Percentiles rank a stretch among this genome's conserved stretches.
phyloP scores from a whole-genome alignment of 2,329 filamentous ascomycete genomes.

The Aureobasidium melanogenum region DNA sequence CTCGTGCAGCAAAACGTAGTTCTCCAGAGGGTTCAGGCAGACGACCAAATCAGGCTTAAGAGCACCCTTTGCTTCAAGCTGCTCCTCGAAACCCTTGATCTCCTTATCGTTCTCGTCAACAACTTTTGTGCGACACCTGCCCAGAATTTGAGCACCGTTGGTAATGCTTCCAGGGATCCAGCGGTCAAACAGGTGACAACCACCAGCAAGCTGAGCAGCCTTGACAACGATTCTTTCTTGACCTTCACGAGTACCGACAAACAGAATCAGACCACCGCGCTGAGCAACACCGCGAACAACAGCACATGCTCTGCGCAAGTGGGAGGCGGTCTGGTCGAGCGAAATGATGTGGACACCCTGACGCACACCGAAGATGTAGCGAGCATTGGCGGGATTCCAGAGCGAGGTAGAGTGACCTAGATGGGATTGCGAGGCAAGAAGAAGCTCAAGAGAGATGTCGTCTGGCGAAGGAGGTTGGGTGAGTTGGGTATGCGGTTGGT shows the following conservation, averaged over 20 bases:
- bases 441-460: conserved; percentile 81
- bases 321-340: conserved; percentile 77
- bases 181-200: conserved; percentile 82
- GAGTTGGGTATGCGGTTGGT: conserved; percentile 58
- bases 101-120: conserved; percentile 66
- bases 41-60: conserved; percentile 85
- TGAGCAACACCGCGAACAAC: conserved; percentile 81
- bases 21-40: conserved; percentile 86
- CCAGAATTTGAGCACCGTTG: conserved; percentile 85
- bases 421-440: conserved; percentile 80
- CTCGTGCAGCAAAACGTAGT: conserved; percentile 82
- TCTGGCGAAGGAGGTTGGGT: conserved; percentile 64
- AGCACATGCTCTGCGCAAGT: conserved; percentile 86
- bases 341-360: conserved; percentile 89
- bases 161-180: conserved; percentile 91
- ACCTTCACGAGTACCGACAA: conserved; percentile 77
- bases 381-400: conserved; percentile 90
- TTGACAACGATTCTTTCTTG: conserved; percentile 74
- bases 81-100: conserved; percentile 55
- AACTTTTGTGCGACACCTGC: conserved; percentile 58
- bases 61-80: conserved; percentile 54
- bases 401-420: conserved; percentile 83
- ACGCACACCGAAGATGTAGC: conserved; percentile 87
- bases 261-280: conserved; percentile 75
- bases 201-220: conserved; percentile 67